Percentiles rank a stretch among this genome's conserved stretches.
Evolutionary conservation across 2,329 filamentous ascomycete species (phyloP).

Genomic region (Ascochyta lentis): DNA sequence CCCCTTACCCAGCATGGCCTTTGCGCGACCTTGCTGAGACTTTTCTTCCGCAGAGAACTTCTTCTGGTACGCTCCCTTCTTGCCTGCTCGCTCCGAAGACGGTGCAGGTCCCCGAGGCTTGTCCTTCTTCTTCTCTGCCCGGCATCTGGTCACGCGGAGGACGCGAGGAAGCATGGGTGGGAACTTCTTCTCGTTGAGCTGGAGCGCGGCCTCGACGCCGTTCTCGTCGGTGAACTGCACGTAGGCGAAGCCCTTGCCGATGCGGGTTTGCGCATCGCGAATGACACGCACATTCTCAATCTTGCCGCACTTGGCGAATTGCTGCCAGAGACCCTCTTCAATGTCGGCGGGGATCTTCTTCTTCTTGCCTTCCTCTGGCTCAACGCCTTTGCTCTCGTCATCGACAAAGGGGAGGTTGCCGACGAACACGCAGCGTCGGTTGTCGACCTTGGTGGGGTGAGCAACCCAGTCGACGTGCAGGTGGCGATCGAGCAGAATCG

Average conservation of each 20-base stretch:
- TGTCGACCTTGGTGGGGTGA: conserved; percentile 81
- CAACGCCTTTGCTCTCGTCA: conserved; percentile 75
- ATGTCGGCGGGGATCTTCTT: conserved; percentile 80
- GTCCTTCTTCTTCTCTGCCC: conserved; percentile 61
- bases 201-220: conserved; percentile 86
- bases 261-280: conserved; percentile 85
- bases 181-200: conserved; percentile 89
- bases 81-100: conserved; percentile 35
- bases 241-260: conserved; percentile 97
- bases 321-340: conserved; percentile 90
- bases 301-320: conserved; percentile 76
- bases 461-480: conserved; percentile 89
- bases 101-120: conserved; percentile 40
- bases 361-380: conserved; percentile 70
- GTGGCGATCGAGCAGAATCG: conserved; percentile 82
- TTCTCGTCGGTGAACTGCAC: conserved; percentile 92
- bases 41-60: conserved; percentile 74
- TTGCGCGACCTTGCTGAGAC: conserved; percentile 74
- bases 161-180: conserved; percentile 91
- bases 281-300: conserved; percentile 95
- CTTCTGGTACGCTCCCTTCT: conserved; percentile 64
- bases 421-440: conserved; percentile 92
- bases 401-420: conserved; percentile 97
- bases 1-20: conserved; percentile 75
- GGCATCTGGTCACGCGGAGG: conserved; percentile 85